These are phyloP conservation scores for Xylaria flabelliformis DNA, from an alignment of 495 filamentous ascomycete genomes.

Conservation along the genomic window DNA sequence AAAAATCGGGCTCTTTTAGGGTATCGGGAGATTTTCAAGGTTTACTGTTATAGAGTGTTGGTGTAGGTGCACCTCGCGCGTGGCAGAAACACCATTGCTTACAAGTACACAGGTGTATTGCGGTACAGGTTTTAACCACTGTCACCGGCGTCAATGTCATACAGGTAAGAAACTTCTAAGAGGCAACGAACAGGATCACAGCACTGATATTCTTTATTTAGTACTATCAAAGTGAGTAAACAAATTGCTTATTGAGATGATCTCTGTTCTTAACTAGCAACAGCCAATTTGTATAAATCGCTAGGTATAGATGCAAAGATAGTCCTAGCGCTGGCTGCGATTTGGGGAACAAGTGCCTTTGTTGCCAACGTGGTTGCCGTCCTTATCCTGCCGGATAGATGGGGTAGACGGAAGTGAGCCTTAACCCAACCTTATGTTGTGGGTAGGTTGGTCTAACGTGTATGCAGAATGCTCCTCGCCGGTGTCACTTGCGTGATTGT, in stretches of 20 bases:
- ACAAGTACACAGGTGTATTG: constrained; percentile 46
- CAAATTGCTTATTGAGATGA: background rate
- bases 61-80: constrained; percentile 35
- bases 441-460: background rate
- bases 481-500: constrained; percentile 58
- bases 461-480: constrained; percentile 54
- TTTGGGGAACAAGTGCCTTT: constrained; percentile 64
- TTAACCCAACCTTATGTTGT: background rate
- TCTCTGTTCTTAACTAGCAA: background rate
- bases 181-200: background rate
- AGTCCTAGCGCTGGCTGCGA: constrained; percentile 61
- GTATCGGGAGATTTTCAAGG: constrained; percentile 57
- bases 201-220: background rate
- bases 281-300: constrained; percentile 59
- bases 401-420: constrained; percentile 62
- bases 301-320: constrained; percentile 58
- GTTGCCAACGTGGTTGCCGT: constrained; percentile 60
- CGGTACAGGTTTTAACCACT: constrained; percentile 65
- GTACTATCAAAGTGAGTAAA: constrained; percentile 20
- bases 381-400: constrained; percentile 62
- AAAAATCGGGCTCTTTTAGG: constrained; percentile 62
- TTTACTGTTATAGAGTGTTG: constrained; percentile 59
- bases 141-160: constrained; percentile 59
- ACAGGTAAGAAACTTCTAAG: background rate
- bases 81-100: background rate